phyloP scores from a whole-genome alignment of 352 stramenopile species.

The Phytophthora colocasiae region DNA sequence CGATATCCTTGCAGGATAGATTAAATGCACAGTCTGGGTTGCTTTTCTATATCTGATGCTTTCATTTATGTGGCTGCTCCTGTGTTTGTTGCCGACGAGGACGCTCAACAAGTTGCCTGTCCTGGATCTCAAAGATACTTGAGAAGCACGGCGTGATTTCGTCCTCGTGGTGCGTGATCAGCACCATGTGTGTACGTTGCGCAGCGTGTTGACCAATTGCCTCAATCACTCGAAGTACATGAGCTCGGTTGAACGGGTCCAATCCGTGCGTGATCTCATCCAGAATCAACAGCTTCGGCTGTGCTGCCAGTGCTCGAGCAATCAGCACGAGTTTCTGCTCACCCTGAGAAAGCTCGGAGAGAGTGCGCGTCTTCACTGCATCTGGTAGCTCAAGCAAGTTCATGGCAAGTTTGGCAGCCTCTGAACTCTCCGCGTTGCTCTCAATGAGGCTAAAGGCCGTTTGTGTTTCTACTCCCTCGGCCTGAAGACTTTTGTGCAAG shows the following conservation, averaged over 20 bases:
- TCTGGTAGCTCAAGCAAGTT: constrained; percentile 46
- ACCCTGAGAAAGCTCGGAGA: constrained; percentile 89
- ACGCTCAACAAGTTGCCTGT: constrained; percentile 61
- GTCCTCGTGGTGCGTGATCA: constrained; percentile 94
- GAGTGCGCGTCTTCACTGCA: constrained; percentile 45
- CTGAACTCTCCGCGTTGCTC: constrained; percentile 47
- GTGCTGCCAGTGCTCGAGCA: constrained; percentile 73
- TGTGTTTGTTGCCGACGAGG: constrained; percentile 11
- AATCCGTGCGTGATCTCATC: constrained; percentile 94
- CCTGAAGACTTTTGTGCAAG: constrained; percentile 51
- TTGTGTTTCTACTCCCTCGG: constrained; percentile 16
- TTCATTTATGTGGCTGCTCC: constrained; percentile 25
- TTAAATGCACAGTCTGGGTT: neutral
- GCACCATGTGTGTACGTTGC: constrained; percentile 69
- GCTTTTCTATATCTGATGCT: too few species aligned
- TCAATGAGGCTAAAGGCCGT: constrained; percentile 48
- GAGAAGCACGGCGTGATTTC: constrained; percentile 88
- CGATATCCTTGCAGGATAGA: neutral
- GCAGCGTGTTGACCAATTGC: constrained; percentile 65
- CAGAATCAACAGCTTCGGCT: constrained; percentile 86
- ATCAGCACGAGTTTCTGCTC: constrained; percentile 94
- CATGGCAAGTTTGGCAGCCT: constrained; percentile 43
- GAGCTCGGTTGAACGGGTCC: constrained; percentile 83
- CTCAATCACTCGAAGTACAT: constrained; percentile 82
- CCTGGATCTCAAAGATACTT: constrained; percentile 83